phyloP scores from a whole-genome alignment of 768 basidiomycete species.

The Boletus rubroflammeus region DNA sequence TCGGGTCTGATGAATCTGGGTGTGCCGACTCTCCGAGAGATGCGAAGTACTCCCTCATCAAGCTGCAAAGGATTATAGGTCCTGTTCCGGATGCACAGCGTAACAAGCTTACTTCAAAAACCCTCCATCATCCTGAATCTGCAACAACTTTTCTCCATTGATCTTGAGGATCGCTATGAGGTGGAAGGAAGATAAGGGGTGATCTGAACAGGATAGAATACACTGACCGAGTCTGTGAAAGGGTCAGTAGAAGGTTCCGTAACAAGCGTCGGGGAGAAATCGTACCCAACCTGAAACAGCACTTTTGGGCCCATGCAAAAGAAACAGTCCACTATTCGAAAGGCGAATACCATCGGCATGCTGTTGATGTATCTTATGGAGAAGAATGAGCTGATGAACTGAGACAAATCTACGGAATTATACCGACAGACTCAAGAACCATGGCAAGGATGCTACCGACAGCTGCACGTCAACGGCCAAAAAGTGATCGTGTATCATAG shows the following conservation, averaged over 20 bases:
- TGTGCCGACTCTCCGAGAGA: conserved; percentile 93
- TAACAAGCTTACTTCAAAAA: conserved; percentile 75
- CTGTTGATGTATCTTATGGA: conserved; percentile 75
- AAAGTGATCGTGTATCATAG: conserved; percentile 94
- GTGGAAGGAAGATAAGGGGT: conserved; percentile 10
- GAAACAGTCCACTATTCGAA: conserved; percentile 96
- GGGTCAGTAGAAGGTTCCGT: conserved; percentile 7
- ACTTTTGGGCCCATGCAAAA: conserved; percentile 99
- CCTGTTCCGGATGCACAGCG: neutral
- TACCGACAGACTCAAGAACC: conserved; percentile 94
- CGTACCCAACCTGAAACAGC: conserved; percentile 94
- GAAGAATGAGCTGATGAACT: neutral
- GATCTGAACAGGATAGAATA: neutral
- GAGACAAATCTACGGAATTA: conserved; percentile 9
- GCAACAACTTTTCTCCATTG: conserved; percentile 87
- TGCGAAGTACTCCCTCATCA: conserved; percentile 94
- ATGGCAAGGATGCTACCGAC: conserved; percentile 93
- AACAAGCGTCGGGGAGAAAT: neutral
- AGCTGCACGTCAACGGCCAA: conserved; percentile 89
- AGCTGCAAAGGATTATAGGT: conserved; percentile 38
- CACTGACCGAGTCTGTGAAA: conserved; percentile 52
- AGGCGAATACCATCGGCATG: conserved; percentile 97
- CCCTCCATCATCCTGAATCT: conserved; percentile 94
- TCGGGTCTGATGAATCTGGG: conserved; percentile 81
- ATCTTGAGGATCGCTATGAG: conserved; percentile 91